These are phyloP conservation scores for Lactarius akahatsu DNA, from an alignment of 768 basidiomycete species.

Conservation along the genomic window DNA sequence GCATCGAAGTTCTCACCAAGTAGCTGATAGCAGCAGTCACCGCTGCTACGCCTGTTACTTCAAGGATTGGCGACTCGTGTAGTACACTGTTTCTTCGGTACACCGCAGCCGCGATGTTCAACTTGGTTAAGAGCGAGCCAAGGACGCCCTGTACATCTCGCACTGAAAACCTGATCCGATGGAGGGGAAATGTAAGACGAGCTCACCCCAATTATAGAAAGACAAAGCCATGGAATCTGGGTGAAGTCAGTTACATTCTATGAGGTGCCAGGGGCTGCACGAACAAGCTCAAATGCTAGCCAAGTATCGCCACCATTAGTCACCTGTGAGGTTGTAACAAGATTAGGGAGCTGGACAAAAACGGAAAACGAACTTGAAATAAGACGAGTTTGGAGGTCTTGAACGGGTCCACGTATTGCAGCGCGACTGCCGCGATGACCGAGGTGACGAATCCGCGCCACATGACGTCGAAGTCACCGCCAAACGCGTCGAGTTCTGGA, in stretches of 20 bases:
- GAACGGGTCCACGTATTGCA: slow-evolving; percentile 85
- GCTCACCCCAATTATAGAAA: slow-evolving; percentile 62
- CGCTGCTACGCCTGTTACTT: slow-evolving; percentile 60
- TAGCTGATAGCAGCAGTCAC: slow-evolving; percentile 72
- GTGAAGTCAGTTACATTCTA: slow-evolving; percentile 4
- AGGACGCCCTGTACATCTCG: slow-evolving; percentile 51
- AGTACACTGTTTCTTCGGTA: slow-evolving; percentile 58
- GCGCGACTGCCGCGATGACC: slow-evolving; percentile 78
- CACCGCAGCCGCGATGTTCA: slow-evolving; percentile 63
- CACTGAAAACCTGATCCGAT: slow-evolving; percentile 9
- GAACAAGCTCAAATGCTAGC: slow-evolving; percentile 70
- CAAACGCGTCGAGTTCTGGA: slow-evolving; percentile 63
- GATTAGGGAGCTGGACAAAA: neutral
- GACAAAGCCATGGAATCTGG: slow-evolving; percentile 68
- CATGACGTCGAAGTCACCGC: slow-evolving; percentile 73
- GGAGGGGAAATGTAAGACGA: neutral
- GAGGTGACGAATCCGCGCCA: slow-evolving; percentile 90
- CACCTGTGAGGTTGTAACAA: slow-evolving; percentile 40
- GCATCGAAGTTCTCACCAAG: slow-evolving; percentile 40
- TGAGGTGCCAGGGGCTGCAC: slow-evolving; percentile 24
- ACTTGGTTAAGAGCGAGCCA: slow-evolving; percentile 61
- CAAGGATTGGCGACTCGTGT: slow-evolving; percentile 60
- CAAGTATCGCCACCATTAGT: slow-evolving; percentile 60
- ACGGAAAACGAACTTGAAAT: slow-evolving; percentile 53
- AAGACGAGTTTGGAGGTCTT: slow-evolving; percentile 81